Base-by-base conservation (phyloP, 2,329 filamentous ascomycete species). In the Sarocladium brachiariae region DNA sequence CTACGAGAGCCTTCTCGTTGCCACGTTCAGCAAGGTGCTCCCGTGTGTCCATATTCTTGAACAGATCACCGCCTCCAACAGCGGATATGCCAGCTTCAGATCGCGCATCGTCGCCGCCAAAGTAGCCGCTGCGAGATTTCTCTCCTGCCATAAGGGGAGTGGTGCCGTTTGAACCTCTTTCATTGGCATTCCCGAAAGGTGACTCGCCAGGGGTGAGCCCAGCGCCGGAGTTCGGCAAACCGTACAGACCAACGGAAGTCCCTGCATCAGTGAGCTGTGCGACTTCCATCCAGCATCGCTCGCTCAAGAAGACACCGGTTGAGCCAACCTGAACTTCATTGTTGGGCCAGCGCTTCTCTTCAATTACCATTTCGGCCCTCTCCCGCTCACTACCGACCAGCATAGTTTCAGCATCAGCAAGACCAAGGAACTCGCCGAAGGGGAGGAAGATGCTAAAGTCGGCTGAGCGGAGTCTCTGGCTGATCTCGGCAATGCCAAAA, bases 401-500 rank as follows among this genome's bases (percentile, higher is more conserved):
- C 21, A 90, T 82, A 1, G 84, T 86, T 51, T 96, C 90, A 1
- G 85, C 77, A 58, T 96, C 91, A 0, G 89, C 83, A 52, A 96
- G 77, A 2, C 92, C 91, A 2, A 99, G 77, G 66, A 99, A 97
- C 67, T 99, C 93, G 47, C 87, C 89, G 62, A 97, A 99, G 0
- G 93, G 93, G 57, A 99, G 71, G 73, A 99, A 99, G 31, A 97
- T 72, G 63, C 88, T 96, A 71, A 96, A 97, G 66, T 99, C 93
- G 0, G 92, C 92, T 51, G 92, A 92, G 47, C 91, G 83, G 34
- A 99, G 76, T 18, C 93, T 81, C 63, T 96, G 91, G 63, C 91
- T 96, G 66, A 99, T 96, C 64, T 99, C 93, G 1, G 91, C 91
- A 61, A 99, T 95, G 27, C 93, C 93, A 58, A 97, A 89, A 0